Percentiles rank a stretch among this genome's conserved stretches.
phyloP scores from a whole-genome alignment of 371 early-diverging fungal genomes.

The Parasitella parasitica region DNA sequence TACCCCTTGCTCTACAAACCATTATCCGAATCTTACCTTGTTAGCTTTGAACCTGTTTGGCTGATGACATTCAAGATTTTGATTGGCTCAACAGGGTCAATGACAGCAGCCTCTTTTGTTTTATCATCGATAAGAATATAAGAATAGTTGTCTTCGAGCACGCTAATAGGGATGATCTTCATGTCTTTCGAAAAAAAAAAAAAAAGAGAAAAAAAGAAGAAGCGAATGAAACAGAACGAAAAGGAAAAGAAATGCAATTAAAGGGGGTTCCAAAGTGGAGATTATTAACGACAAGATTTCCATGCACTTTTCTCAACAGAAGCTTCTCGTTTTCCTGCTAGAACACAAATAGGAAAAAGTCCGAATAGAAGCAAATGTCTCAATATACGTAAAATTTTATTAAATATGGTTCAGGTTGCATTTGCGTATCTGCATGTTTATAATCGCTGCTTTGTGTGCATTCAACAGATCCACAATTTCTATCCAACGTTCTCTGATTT shows the following conservation, averaged over 20 bases:
- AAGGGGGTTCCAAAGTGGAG: not conserved
- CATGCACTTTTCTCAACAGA: constrained; percentile 9
- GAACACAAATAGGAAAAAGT: not conserved
- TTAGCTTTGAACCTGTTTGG: constrained; percentile 53
- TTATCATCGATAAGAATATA: constrained; percentile 75
- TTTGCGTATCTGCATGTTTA: not conserved
- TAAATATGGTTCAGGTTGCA: not conserved
- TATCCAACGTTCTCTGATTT: not conserved
- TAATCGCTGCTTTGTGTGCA: not conserved
- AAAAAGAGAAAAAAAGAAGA: not conserved
- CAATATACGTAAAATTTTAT: too few relatives aligned
- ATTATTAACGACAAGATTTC: not conserved
- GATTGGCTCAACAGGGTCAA: constrained; percentile 63
- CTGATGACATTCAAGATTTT: constrained; percentile 50
- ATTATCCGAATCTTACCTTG: constrained; percentile 24
- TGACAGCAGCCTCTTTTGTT: constrained; percentile 56
- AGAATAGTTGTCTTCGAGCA: constrained; percentile 77
- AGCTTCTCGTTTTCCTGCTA: constrained; percentile 2
- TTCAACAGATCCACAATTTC: not conserved
- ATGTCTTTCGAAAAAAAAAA: constrained; percentile 1
- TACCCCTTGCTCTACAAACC: too few relatives aligned
- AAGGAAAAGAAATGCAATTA: not conserved
- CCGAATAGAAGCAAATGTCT: too few relatives aligned
- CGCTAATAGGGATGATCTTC: constrained; percentile 37
- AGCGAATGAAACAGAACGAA: not conserved